Conservation (phyloP, 768 basidiomycete species). For the Calocybe gangraenosa region DNA sequence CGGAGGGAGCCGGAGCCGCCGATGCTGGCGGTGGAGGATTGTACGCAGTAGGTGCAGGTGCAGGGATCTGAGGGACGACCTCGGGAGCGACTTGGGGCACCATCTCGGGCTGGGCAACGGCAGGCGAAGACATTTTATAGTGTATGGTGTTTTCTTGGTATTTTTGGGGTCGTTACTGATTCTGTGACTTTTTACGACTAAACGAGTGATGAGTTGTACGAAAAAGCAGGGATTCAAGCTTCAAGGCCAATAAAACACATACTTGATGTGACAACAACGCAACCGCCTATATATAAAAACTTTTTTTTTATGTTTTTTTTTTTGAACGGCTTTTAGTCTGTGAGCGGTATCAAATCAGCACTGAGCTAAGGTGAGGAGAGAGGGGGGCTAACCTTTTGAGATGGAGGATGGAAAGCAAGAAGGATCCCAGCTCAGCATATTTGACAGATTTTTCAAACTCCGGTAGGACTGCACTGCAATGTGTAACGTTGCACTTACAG, state of each 20-base stretch:
- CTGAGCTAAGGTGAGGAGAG: slow-evolving; percentile 14
- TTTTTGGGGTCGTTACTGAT: slow-evolving; percentile 83
- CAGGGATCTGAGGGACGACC: slow-evolving; percentile 36
- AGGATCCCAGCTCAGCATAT: slow-evolving; percentile 17
- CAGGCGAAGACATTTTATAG: slow-evolving; percentile 58
- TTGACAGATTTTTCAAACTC: slow-evolving; percentile 38
- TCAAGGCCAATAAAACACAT: slow-evolving; percentile 33
- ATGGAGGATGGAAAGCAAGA: slow-evolving; percentile 60
- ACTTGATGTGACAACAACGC: slow-evolving; percentile 66
- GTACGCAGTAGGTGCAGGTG: slow-evolving; percentile 42
- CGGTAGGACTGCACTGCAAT: slow-evolving; percentile 17
- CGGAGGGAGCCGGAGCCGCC: slow-evolving; percentile 67
- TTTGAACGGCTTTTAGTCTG: slow-evolving; percentile 59
- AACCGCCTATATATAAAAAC: slow-evolving; percentile 68
- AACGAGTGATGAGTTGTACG: slow-evolving; percentile 8
- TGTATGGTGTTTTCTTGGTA: slow-evolving; percentile 38
- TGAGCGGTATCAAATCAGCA: slow-evolving; percentile 10
- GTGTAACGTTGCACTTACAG: too few relatives aligned
- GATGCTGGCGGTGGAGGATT: slow-evolving; percentile 53
- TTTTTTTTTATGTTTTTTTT: slow-evolving; percentile 65
- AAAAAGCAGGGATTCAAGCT: slow-evolving; percentile 5
- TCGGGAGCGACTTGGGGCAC: slow-evolving; percentile 49
- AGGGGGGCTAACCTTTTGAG: slow-evolving; percentile 53
- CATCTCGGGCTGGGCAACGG: slow-evolving; percentile 49
- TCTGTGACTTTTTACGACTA: slow-evolving; percentile 75